These are phyloP conservation scores for Calocera viscosa DNA, from an alignment of 768 basidiomycete genomes.

Conservation along the genomic window DNA sequence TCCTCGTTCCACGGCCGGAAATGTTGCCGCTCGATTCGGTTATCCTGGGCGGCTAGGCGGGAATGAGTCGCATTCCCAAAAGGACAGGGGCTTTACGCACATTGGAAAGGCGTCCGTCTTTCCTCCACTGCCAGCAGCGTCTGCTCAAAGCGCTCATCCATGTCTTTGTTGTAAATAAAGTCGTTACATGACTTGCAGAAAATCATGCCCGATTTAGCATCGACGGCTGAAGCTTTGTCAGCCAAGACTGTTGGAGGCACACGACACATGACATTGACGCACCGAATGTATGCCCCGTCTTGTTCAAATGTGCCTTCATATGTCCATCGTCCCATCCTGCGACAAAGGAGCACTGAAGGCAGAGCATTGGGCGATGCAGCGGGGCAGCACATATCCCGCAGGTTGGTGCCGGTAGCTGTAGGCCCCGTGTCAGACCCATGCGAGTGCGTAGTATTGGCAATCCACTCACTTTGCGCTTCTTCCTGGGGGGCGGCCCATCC, in stretches of 20 bases:
- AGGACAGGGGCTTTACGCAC: constrained; percentile 27
- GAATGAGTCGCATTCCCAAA: constrained; percentile 20
- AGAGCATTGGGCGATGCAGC: constrained; percentile 55
- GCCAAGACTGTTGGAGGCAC: constrained; percentile 4
- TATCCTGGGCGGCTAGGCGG: constrained; percentile 22
- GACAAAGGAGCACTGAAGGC: constrained; percentile 54
- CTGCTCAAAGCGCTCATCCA: constrained; percentile 38
- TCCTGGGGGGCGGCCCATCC: background rate
- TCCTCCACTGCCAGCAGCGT: constrained; percentile 47
- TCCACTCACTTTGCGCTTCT: background rate
- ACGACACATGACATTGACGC: constrained; percentile 21
- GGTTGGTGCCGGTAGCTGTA: constrained; percentile 43
- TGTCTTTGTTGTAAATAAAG: constrained; percentile 48
- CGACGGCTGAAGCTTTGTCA: constrained; percentile 44
- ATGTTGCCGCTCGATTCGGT: constrained; percentile 34
- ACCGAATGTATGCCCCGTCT: constrained; percentile 54
- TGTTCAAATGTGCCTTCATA: constrained; percentile 43
- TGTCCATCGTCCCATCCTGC: constrained; percentile 62
- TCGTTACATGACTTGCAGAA: constrained; percentile 66
- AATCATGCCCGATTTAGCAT: constrained; percentile 58
- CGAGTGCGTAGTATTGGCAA: background rate
- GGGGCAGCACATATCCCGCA: constrained; percentile 49
- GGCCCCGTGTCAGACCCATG: background rate
- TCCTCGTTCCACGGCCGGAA: constrained; percentile 41
- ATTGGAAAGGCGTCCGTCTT: constrained; percentile 46